Base-by-base conservation (phyloP, 148 eudicot species). In the Camellia japonica region DNA sequence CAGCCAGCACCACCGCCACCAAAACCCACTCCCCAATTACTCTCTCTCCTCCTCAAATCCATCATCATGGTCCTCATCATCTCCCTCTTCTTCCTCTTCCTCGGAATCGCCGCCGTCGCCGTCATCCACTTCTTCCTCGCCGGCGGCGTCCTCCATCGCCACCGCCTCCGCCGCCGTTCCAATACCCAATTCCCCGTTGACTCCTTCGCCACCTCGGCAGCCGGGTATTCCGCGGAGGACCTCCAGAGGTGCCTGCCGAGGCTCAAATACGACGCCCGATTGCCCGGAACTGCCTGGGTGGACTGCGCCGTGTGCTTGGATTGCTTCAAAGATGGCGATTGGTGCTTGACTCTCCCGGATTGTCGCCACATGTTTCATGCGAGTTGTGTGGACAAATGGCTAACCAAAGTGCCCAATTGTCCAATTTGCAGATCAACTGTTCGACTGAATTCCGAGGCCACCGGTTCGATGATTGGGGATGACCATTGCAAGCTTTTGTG, bases 261-360 rank as follows among this genome's bases (percentile, higher is more conserved):
- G 1, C 60, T 86, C 16, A 14, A 43, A 7, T 86, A 80, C 64
- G 49, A 41, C 14, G 75, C 23, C 11, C 55, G 79, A 2, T 11
- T 47, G 10, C 23, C 14, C 15, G 55, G 56, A 51, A 18, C 52
- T 0, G 8, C 68, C 0, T 55, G 10, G 65, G 38, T 4, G 62
- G 88, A 82, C 43, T 94, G 98, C 54, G 89, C 91, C 2, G 89
- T 94, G 49, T 94, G 98, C 71, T 79, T 94, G 87, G 97, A 94
- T 43, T 7, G 61, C 43, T 76, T 90, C 23, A 43, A 42, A 55
- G 87, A 73, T 0, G 95, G 97, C 1, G 92, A 92, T 23, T 42
- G 65, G 68, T 86, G 91, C 59, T 68, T 92, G 80, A 80, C 63
- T 43, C 77, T 94, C 52, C 88, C 88, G 7, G 64, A n/a, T 14